Base-by-base conservation (phyloP, 495 filamentous ascomycete genomes). In the Penicillium verhagenii region DNA sequence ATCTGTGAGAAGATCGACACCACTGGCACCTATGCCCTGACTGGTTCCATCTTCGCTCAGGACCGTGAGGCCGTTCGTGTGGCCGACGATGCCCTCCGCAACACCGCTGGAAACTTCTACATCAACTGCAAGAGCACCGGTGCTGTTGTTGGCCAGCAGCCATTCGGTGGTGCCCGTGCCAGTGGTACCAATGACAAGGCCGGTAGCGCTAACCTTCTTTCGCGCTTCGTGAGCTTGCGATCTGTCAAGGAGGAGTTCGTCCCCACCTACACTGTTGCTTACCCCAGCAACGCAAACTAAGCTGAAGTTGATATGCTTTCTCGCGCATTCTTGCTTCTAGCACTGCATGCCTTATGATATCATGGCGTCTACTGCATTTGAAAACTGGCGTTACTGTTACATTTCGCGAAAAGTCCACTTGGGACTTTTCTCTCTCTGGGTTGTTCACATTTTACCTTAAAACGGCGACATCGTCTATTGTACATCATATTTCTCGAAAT, bases 161-260 rank as follows among this genome's bases (percentile, higher is more conserved):
- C 91, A 25, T 96, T 96, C 69, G 91, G 91, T 42, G 91, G 91
- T 48, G 86, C 87, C 37, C 80, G 91, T 56, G 90, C 89, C 9
- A 92, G 88, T 60, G 91, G 91, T 13, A 96, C 91, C 40, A 94
- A 94, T 61, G 91, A 96, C 72, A 96, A 96, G 80, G 91, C 91
- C 8, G 91, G 91, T 14, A 91, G 87, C 66, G 77, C 79, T 54
- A 88, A 84, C 65, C 69, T 96, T 48, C 66, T 96, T 57, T 81
- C 79, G 25, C 77, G 91, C 44, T 96, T 95, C 66, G 89, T 94
- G 19, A 92, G 88, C 72, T 73, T 86, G 72, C 79, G 91, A 58
- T 89, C 88, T 38, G 86, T 96, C 63, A 96, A 96, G 82, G 91
- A 96, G 82, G 91, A 96, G 78, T 96, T 92, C 58, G 70, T 79